Evolutionary conservation across 768 basidiomycete species (phyloP), one percentile per base, ranked within the genome.

Genomic region (Lactarius trivialis): DNA sequence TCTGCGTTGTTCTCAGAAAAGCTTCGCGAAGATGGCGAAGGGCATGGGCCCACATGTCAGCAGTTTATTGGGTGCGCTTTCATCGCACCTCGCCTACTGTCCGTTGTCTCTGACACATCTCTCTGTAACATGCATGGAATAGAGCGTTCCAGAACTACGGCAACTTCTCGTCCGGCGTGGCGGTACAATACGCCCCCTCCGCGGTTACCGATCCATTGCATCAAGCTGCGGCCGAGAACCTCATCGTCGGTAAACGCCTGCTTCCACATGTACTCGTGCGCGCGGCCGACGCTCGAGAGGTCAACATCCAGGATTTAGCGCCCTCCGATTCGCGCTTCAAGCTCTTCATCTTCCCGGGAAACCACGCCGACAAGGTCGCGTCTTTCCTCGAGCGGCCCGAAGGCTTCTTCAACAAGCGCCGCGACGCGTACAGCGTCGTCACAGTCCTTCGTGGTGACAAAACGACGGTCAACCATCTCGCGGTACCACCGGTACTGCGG

Each of bases 1-100:
- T 77, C 79, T 0, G 74, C 77, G 2, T 72, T 82, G 21, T 83
- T 83, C 71, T 82, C 81, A 1, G 80, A 80, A 51, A 83, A 82
- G 71, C 79, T 83, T 6, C 66, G 73, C 12, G 76, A 74, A 0
- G 66, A 72, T 28, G 65, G 75, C 3, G 71, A 77, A 62, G 55
- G 63, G 15, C 73, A 75, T 53, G 82, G 80, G 9, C 80, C 85
- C 21, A 78, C 82, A 68, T 77, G 79, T 45, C 73, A 80, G 53
- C 70, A 81, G 32, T 82, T 83, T 71, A 64, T 81, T 7, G 69
- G 70, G 80, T 77, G 41, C 58, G 76, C 43, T 8, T 12, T 28
- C 39, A 12, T 63, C 34, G 41, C 21, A 26, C 11, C 51, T 11
- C 53, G 43, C 17, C 48, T 15, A 14, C 39, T 32, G 19, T 14